Percentiles rank a stretch among this genome's conserved stretches.
Evolutionary conservation across 805 yeast species (phyloP).

Genomic region (Myxozyma melibiosi): DNA sequence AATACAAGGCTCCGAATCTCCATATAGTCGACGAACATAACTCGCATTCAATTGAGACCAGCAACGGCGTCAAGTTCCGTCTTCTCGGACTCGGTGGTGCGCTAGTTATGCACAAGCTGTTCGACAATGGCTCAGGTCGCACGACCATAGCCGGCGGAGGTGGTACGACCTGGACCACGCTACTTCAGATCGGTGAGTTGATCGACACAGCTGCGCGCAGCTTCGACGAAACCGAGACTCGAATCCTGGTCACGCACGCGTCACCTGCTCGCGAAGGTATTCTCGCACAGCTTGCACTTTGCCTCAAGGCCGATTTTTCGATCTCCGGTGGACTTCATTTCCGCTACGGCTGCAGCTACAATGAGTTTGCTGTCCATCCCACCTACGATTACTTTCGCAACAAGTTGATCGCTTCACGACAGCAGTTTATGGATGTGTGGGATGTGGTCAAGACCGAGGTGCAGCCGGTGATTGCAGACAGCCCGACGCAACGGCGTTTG

Average conservation of each 20-base stretch:
- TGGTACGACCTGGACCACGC: constrained; percentile 75
- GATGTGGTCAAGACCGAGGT: constrained; percentile 58
- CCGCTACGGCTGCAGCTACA: constrained; percentile 68
- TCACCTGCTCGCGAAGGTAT: constrained; percentile 72
- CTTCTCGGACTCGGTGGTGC: constrained; percentile 76
- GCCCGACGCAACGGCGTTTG: constrained; percentile 50
- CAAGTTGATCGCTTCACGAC: constrained; percentile 63
- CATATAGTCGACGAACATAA: constrained; percentile 61
- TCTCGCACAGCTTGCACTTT: constrained; percentile 65
- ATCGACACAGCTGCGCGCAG: constrained; percentile 51
- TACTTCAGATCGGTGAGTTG: constrained; percentile 70
- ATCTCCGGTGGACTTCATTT: constrained; percentile 73
- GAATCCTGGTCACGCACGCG: constrained; percentile 66
- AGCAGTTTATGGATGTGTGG: constrained; percentile 67
- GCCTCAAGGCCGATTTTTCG: constrained; percentile 70
- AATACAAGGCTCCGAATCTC: constrained; percentile 58
- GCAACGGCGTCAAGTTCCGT: constrained; percentile 51
- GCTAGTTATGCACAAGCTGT: constrained; percentile 63
- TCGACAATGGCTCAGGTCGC: constrained; percentile 62
- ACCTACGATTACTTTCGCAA: constrained; percentile 63
- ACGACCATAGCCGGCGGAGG: constrained; percentile 57
- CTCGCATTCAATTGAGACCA: constrained; percentile 49
- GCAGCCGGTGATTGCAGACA: constrained; percentile 47
- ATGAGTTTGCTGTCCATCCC: constrained; percentile 66
- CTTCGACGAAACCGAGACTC: constrained; percentile 51